Conservation (phyloP, 345 rosid genomes). For the Cardamine occulta region DNA sequence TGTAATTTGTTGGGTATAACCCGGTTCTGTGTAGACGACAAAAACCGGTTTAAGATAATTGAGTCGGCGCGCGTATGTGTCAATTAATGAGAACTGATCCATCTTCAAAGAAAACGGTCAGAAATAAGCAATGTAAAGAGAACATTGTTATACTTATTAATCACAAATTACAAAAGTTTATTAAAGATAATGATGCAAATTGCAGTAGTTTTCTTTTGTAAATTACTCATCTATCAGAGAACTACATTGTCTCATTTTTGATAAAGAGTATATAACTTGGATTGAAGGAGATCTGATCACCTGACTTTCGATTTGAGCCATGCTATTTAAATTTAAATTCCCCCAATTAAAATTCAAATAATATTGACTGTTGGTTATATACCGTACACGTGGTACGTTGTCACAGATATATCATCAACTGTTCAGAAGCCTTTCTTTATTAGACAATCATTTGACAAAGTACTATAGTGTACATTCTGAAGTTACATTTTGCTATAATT, state of each 20-base stretch:
- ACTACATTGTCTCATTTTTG: not conserved
- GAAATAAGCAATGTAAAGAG: too few species aligned
- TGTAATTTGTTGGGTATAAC: not conserved
- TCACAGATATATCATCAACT: not conserved
- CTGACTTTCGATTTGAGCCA: slow-evolving; percentile 4
- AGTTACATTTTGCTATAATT: not conserved
- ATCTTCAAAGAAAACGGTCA: not conserved
- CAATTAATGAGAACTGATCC: not conserved
- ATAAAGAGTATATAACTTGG: not conserved
- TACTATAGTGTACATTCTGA: not conserved
- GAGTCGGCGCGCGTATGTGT: too few species aligned
- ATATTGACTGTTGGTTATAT: slow-evolving; percentile 13
- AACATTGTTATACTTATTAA: too few species aligned
- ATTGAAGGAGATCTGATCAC: slow-evolving; percentile 11
- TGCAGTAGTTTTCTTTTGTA: too few species aligned
- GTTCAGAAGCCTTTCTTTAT: slow-evolving; percentile 4
- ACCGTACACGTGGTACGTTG: slow-evolving; percentile 36
- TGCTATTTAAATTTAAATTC: not conserved
- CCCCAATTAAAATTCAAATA: slow-evolving; percentile 7
- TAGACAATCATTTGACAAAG: slow-evolving; percentile 19
- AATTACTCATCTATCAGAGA: not conserved
- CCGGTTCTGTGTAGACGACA: not conserved
- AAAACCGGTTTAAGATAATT: not conserved
- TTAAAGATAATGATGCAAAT: not conserved
- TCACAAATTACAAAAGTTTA: not conserved